Evolutionary conservation across 2,329 filamentous ascomycete genomes (phyloP).

Genomic region (Pseudogymnoascus sp.): DNA sequence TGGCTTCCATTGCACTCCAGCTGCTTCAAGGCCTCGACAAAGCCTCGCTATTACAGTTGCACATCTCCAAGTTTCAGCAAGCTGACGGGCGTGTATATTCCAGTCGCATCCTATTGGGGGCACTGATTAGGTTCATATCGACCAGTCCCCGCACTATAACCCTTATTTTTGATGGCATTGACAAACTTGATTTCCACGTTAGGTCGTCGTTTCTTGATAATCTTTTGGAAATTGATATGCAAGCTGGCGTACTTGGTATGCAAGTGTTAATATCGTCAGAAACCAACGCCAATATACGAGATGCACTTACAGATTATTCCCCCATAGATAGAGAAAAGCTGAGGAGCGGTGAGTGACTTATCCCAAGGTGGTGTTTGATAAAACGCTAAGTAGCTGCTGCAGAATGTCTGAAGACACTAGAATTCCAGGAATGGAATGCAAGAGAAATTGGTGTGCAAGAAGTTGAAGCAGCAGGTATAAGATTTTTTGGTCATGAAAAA

Average conservation of each 20-base stretch:
- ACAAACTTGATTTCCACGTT: neutral
- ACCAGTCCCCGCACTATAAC: accelerated
- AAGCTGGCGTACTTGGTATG: neutral
- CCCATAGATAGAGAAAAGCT: conserved; percentile 5
- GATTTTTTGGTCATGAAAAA: neutral
- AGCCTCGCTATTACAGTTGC: neutral
- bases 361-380: neutral
- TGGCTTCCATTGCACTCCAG: neutral
- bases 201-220: neutral
- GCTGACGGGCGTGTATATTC: neutral
- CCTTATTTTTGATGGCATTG: neutral
- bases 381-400: neutral
- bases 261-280: neutral
- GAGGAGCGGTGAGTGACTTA: conserved; percentile 1
- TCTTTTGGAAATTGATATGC: neutral
- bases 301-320: neutral
- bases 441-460: neutral
- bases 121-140: neutral
- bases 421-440: conserved; percentile 8
- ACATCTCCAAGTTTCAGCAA: neutral
- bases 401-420: neutral
- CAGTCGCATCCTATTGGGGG: neutral
- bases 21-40: neutral
- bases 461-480: neutral
- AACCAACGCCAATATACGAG: neutral